Evolutionary conservation across 345 rosid species (phyloP), one percentile per base, ranked within the genome.

Genomic region (Iberis pinnata): DNA sequence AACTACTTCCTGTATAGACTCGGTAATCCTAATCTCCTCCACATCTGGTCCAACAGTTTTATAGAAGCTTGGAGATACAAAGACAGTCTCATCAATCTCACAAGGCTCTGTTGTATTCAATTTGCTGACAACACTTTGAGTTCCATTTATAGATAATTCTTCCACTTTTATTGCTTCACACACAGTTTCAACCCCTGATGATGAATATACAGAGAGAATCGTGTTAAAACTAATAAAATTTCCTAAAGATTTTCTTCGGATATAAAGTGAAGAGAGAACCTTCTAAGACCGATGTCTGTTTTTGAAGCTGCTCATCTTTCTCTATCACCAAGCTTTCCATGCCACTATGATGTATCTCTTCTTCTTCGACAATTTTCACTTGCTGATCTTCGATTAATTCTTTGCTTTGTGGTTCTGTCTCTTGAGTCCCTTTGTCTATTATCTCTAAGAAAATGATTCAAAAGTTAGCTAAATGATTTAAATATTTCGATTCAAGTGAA

Each of bases 251-350:
- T 9, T 19, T 2, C 8, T 49, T 24, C 14, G 0, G 51, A 27
- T 8, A 42, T 14, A 3, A 42, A 18, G 24, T 51, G 13, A 52
- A 20, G 17, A 44, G 26, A 36, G 18, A 50, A 67, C 71, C 66
- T 66, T 66, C 17, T 29, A 0, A 16, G 53, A 38, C 38, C 46
- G 56, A 31, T 46, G 32, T 18, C 3, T 53, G 27, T 53, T 45
- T 46, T 22, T 44, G 65, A 16, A 59, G 45, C 53, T 65, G 1
- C 53, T 65, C 58, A 49, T 50, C 42, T n/a, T n/a, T n/a, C n/a
- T n/a, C n/a, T n/a, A n/a, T n/a, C n/a, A n/a, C n/a, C n/a, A n/a
- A n/a, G 3, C 7, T 49, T 49, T 50, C 47, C 41, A 18, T 14
- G 58, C 12, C 53, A 25, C 24, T 65, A 9, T 2, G 25, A 14